Evolutionary conservation across 805 yeast species (phyloP).

Genomic region (Suhomyces sp.): DNA sequence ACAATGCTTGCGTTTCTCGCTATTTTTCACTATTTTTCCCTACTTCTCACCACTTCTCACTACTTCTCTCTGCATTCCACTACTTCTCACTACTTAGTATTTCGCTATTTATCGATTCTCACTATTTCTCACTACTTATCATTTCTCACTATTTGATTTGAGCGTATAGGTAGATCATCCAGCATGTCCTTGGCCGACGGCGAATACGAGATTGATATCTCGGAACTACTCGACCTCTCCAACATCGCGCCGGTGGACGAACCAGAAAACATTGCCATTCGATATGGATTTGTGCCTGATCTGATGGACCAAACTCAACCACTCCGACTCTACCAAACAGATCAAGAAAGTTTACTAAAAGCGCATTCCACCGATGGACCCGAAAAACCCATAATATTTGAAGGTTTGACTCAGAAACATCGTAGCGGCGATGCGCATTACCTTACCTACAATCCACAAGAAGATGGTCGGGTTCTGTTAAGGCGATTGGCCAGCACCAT

Average conservation of each 20-base stretch:
- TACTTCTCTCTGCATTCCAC: too few relatives aligned
- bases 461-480: conserved; percentile 17
- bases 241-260: conserved; percentile 9
- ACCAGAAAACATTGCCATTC: conserved; percentile 24
- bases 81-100: too few relatives aligned
- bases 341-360: conserved; percentile 31
- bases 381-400: conserved; percentile 32
- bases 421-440: conserved; percentile 26
- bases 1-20: too few relatives aligned
- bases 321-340: conserved; percentile 32
- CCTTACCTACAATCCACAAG: conserved; percentile 21
- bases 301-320: conserved; percentile 37
- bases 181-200: conserved; percentile 42
- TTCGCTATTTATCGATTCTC: too few relatives aligned
- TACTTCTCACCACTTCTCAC: too few relatives aligned
- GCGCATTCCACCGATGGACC: conserved; percentile 24
- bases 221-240: conserved; percentile 16
- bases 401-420: conserved; percentile 35
- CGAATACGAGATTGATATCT: conserved; percentile 41
- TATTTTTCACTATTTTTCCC: too few relatives aligned
- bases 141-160: too few relatives aligned
- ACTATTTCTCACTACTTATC: too few relatives aligned
- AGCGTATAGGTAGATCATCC: too few relatives aligned
- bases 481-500: conserved; percentile 30
- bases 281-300: conserved; percentile 43